phyloP scores from a whole-genome alignment of 1,284 basidiomycete genomes.

The Somion occarium region DNA sequence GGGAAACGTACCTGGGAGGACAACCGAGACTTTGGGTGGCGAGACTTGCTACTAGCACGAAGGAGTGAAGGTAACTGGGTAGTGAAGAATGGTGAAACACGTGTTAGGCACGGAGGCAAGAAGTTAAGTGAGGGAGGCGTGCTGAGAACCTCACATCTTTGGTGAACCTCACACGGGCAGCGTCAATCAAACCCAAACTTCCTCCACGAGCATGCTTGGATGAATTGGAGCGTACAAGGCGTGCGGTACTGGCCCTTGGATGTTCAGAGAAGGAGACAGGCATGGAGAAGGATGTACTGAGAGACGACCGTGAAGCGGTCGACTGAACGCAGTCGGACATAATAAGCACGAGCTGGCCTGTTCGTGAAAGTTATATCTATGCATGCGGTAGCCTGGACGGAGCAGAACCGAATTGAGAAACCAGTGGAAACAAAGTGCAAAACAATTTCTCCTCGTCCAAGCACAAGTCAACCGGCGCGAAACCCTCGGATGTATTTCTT shows the following conservation, averaged over 20 bases:
- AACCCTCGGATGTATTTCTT: too few species aligned
- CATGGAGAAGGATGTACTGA: conserved; percentile 21
- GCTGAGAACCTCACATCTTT: conserved; percentile 26
- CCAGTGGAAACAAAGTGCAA: too few species aligned
- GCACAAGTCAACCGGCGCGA: too few species aligned
- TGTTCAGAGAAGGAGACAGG: conserved; percentile 10
- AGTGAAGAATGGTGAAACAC: conserved; percentile 30
- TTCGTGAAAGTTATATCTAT: not conserved
- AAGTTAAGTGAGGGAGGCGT: conserved; percentile 20
- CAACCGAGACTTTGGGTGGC: conserved; percentile 17
- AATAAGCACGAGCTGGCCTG: conserved; percentile 3
- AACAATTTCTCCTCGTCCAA: too few species aligned
- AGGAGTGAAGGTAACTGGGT: conserved; percentile 22
- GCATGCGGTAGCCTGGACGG: not conserved
- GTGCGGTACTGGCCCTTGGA: conserved; percentile 20
- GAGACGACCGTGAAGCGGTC: conserved; percentile 21
- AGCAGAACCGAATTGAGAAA: not conserved
- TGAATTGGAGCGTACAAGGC: conserved; percentile 15
- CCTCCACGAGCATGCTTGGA: conserved; percentile 18
- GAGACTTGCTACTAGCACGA: conserved; percentile 8
- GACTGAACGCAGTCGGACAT: conserved; percentile 17
- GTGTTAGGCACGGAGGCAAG: conserved; percentile 31
- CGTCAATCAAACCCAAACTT: conserved; percentile 30
- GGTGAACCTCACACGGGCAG: conserved; percentile 29
- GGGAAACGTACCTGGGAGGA: conserved; percentile 19